Evolutionary conservation across 768 basidiomycete genomes (phyloP), one percentile per base, ranked within the genome.

Genomic region (Tulasnella sp.): DNA sequence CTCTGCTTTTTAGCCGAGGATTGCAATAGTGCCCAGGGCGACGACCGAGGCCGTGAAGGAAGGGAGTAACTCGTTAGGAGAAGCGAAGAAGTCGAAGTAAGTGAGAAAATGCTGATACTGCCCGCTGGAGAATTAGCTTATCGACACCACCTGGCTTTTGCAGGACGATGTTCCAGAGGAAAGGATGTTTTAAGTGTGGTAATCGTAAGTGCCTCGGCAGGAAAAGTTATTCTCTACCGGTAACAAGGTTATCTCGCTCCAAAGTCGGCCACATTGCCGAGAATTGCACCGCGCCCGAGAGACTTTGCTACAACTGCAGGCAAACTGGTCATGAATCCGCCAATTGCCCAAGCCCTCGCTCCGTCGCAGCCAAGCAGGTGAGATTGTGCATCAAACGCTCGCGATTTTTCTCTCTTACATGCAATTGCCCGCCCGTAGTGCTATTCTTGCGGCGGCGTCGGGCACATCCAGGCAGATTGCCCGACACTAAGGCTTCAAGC

Each of bases 241-340:
- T 39, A 81, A 74, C 37, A 18, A 7, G 35, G 26, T 32, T 79
- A 72, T 79, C 79, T 48, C 73, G 78, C 55, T 37, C 46, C 77
- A 16, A 81, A 96, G 95, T 96, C 83, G 95, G 95, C 71, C 95
- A 97, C 84, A 93, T 96, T 82, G 95, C 95, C 82, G 94, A 95
- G 87, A 93, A 92, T 76, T 97, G 95, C 83, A 89, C 93, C 70
- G 93, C 93, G 80, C 92, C 93, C 82, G 90, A 93, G 84, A 90
- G 94, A 82, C 89, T 97, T 79, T 97, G 95, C 86, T 97, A 95
- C 86, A 97, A 96, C 83, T 97, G 95, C 84, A 91, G 93, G 81
- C 93, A 95, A 83, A 92, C 94, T n/a, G 95, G 95, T 55, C 95
- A 96, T 82, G 95, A 96, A 84, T 94, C 93, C 26, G 91, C 93